These are phyloP conservation scores for Heterotrichella gracilis DNA, from an alignment of 352 stramenopile species.

Conservation along the genomic window DNA sequence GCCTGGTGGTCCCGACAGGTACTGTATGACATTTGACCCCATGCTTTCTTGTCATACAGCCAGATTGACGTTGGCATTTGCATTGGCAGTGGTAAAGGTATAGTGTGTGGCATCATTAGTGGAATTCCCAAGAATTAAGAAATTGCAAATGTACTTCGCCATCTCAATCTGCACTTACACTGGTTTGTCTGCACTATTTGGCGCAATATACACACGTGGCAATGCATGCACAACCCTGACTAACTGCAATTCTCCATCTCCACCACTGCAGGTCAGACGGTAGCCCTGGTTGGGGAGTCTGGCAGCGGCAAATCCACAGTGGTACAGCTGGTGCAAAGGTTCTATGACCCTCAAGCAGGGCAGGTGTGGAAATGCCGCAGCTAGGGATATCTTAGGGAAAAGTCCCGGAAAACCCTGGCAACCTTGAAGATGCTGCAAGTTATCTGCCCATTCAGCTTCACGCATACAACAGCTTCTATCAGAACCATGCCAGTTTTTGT, in stretches of 20 bases:
- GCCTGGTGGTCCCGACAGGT: constrained; percentile 24
- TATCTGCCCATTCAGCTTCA: not conserved
- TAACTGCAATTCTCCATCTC: too few relatives aligned
- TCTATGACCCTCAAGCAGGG: constrained; percentile 34
- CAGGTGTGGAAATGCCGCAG: too few relatives aligned
- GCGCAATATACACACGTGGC: too few relatives aligned
- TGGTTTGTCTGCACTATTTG: too few relatives aligned
- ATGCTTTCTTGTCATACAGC: constrained; percentile 20
- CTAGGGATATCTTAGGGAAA: not conserved
- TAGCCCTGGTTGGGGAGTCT: constrained; percentile 43
- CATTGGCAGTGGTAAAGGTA: not conserved
- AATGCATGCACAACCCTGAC: too few relatives aligned
- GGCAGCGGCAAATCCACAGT: constrained; percentile 46
- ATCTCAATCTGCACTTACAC: too few relatives aligned
- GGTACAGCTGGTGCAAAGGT: constrained; percentile 37
- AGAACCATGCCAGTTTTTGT: constrained; percentile 13
- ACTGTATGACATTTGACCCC: constrained; percentile 37
- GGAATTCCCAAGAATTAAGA: too few relatives aligned
- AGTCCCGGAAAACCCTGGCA: not conserved
- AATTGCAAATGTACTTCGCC: too few relatives aligned
- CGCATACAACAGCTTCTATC: constrained; percentile 14
- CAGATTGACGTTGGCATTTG: constrained; percentile 14
- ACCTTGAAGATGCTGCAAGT: not conserved
- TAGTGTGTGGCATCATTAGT: too few relatives aligned
- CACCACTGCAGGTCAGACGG: too few relatives aligned